These are phyloP conservation scores for Suillus subluteus DNA, from an alignment of 768 basidiomycete species.

Conservation along the genomic window DNA sequence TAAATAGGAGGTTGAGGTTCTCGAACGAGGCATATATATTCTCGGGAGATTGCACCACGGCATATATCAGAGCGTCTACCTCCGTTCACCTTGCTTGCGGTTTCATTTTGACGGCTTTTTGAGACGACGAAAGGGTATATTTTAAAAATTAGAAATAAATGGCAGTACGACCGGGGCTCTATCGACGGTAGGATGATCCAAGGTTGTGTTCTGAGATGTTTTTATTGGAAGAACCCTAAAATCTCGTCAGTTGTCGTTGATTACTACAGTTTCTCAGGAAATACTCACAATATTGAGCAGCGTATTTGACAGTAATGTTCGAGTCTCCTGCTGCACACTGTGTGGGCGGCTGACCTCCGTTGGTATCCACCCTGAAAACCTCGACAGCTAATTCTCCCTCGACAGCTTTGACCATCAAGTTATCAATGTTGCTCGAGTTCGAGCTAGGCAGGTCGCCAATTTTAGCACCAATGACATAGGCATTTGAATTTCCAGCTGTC, in stretches of 20 bases:
- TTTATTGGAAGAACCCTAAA: neutral
- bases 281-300: constrained; percentile 54
- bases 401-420: constrained; percentile 52
- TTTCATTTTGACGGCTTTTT: neutral
- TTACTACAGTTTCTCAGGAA: neutral
- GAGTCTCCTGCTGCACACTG: constrained; percentile 47
- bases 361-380: constrained; percentile 57
- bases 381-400: constrained; percentile 51
- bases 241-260: neutral
- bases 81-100: neutral
- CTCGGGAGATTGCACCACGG: neutral
- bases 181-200: neutral
- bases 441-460: constrained; percentile 46
- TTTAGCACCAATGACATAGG: constrained; percentile 52
- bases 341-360: constrained; percentile 57
- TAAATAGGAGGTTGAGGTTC: neutral
- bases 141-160: neutral
- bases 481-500: constrained; percentile 44
- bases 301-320: constrained; percentile 52
- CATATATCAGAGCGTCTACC: neutral
- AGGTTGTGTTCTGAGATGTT: neutral
- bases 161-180: neutral
- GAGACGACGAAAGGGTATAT: neutral
- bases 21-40: neutral
- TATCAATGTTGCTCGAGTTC: constrained; percentile 52